Percentiles rank a stretch among this genome's conserved stretches.
These are phyloP conservation scores for Xerocomellus intermedius DNA, from an alignment of 768 basidiomycete genomes.

Conservation along the genomic window DNA sequence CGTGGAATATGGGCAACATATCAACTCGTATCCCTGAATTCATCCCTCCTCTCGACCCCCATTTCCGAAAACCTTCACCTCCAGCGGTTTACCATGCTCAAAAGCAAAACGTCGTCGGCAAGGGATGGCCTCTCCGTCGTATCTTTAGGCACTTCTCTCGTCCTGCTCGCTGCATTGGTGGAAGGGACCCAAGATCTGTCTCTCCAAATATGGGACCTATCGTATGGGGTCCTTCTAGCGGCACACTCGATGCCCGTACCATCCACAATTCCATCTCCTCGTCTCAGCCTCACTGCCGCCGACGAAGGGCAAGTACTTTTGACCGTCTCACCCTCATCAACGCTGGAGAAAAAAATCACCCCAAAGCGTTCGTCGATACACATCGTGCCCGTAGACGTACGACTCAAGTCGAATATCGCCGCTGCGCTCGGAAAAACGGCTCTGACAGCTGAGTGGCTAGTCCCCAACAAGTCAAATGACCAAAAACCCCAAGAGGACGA, in stretches of 20 bases:
- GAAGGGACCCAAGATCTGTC: slow-evolving; percentile 40
- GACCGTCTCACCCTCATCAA: slow-evolving; percentile 41
- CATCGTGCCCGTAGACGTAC: slow-evolving; percentile 56
- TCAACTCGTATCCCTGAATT: slow-evolving; percentile 29
- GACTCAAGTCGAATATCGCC: slow-evolving; percentile 57
- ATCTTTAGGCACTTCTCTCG: slow-evolving; percentile 55
- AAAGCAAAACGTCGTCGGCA: slow-evolving; percentile 5
- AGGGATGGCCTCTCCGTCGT: slow-evolving; percentile 37
- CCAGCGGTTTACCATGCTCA: slow-evolving; percentile 17
- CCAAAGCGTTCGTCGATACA: slow-evolving; percentile 50
- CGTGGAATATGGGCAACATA: slow-evolving; percentile 44
- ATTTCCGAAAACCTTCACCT: slow-evolving; percentile 23
- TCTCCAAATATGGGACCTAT: slow-evolving; percentile 67
- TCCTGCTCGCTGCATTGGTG: slow-evolving; percentile 50
- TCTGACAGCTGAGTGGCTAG: slow-evolving; percentile 48
- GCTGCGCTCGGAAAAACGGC: slow-evolving; percentile 56
- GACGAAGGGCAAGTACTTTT: slow-evolving; percentile 51
- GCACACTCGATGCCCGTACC: slow-evolving; percentile 52
- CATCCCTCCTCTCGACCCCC: slow-evolving; percentile 24
- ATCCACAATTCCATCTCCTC: slow-evolving; percentile 35
- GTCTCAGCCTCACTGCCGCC: slow-evolving; percentile 33
- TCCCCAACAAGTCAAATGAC: not conserved
- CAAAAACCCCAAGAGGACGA: slow-evolving; percentile 16
- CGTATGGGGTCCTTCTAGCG: slow-evolving; percentile 63
- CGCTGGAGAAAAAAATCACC: not conserved